These are phyloP conservation scores for Periconia macrospinosa DNA, from an alignment of 2,329 filamentous ascomycete species.

Conservation along the genomic window DNA sequence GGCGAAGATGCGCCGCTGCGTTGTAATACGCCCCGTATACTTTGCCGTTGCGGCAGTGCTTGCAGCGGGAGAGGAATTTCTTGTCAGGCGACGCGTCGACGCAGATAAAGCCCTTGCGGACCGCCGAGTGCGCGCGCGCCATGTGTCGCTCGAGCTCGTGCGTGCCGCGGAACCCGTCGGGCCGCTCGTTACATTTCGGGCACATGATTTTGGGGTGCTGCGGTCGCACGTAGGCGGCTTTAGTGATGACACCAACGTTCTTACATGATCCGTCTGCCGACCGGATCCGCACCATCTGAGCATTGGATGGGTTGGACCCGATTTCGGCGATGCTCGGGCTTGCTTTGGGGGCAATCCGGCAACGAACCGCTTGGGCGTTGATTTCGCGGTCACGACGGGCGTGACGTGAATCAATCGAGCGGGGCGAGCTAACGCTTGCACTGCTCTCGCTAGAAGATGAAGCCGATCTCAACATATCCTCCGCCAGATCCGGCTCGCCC, in stretches of 20 bases:
- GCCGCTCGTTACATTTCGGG: conserved; percentile 68
- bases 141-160: conserved; percentile 66
- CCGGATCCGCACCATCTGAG: conserved; percentile 55
- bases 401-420: conserved; percentile 49
- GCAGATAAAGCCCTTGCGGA: conserved; percentile 65
- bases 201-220: conserved; percentile 74
- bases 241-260: conserved; percentile 54
- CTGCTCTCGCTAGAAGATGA: conserved; percentile 43
- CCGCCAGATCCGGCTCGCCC: conserved; percentile 38
- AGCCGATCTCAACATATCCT: conserved; percentile 55
- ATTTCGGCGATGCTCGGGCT: conserved; percentile 29
- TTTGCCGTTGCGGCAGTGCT: conserved; percentile 76
- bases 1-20: conserved; percentile 83
- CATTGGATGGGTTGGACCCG: conserved; percentile 39
- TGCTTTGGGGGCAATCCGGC: conserved; percentile 54
- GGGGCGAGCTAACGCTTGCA: conserved; percentile 49
- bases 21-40: conserved; percentile 93
- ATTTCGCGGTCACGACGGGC: conserved; percentile 54
- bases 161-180: conserved; percentile 80
- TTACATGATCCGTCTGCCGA: conserved; percentile 58
- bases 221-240: conserved; percentile 63
- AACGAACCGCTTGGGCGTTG: conserved; percentile 49
- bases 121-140: conserved; percentile 65
- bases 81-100: conserved; percentile 60
- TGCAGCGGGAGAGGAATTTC: conserved; percentile 77